Evolutionary conservation across 2,329 filamentous ascomycete species (phyloP).

Genomic region (Pseudogymnoascus pannorum): DNA sequence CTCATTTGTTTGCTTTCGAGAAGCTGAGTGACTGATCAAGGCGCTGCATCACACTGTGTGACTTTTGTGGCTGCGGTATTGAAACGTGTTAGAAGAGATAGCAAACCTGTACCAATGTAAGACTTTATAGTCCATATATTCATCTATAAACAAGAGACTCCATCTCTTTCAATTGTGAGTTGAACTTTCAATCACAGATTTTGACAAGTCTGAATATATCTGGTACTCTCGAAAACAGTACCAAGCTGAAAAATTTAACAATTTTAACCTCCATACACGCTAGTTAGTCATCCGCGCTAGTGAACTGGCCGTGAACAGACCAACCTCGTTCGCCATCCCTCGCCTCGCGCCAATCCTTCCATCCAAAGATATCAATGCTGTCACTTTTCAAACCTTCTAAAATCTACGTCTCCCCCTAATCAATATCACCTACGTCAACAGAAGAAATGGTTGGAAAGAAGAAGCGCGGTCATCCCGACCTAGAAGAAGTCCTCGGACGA

Average conservation of each 20-base stretch:
- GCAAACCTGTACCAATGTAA: not conserved
- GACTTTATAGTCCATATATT: not conserved
- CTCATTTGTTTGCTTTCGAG: slow-evolving; percentile 33
- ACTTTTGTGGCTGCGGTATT: not conserved
- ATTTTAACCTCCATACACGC: not conserved
- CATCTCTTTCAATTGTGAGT: not conserved
- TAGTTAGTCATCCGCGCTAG: slow-evolving; percentile 9
- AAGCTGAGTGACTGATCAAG: slow-evolving; percentile 40
- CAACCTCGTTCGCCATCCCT: slow-evolving; percentile 3
- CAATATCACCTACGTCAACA: not conserved
- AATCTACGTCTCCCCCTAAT: not conserved
- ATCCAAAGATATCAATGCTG: not conserved
- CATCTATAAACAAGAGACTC: not conserved
- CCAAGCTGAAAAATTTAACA: slow-evolving; percentile 5
- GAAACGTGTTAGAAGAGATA: not conserved
- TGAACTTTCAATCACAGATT: not conserved
- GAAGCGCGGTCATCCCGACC: slow-evolving; percentile 75
- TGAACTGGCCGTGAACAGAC: not conserved
- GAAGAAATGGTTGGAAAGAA: slow-evolving; percentile 69
- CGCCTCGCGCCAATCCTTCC: slow-evolving; percentile 1
- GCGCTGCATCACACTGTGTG: slow-evolving; percentile 20
- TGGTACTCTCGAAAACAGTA: not conserved
- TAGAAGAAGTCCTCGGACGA: slow-evolving; percentile 80
- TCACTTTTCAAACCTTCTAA: not conserved
- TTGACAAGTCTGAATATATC: not conserved